Percentiles rank a stretch among this genome's conserved stretches.
These are phyloP conservation scores for Geotrichum carabidarum DNA, from an alignment of 1,139 yeast species.

Conservation along the genomic window DNA sequence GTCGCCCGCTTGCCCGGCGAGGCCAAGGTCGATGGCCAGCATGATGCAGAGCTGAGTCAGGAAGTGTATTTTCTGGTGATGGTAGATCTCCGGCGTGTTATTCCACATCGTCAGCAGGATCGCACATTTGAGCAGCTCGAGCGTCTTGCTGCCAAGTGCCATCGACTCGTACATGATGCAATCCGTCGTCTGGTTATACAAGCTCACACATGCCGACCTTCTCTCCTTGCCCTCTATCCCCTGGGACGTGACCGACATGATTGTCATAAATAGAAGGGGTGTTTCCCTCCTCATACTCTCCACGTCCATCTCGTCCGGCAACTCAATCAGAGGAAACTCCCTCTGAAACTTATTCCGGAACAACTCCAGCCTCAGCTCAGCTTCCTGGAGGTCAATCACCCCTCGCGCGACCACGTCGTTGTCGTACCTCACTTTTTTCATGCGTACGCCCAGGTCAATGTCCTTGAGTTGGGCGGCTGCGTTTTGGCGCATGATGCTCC, in stretches of 20 bases:
- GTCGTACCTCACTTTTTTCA: conserved; percentile 26
- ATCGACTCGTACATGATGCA: conserved; percentile 58
- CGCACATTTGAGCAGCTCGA: conserved; percentile 61
- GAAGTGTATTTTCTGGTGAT: conserved; percentile 70
- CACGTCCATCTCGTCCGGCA: conserved; percentile 44
- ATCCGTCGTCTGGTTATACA: conserved; percentile 28
- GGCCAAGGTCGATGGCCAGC: conserved; percentile 70
- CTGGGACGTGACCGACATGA: conserved; percentile 46
- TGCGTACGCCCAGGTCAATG: conserved; percentile 22
- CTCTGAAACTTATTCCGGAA: conserved; percentile 31
- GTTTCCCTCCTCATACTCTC: conserved; percentile 45
- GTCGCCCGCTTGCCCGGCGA: conserved; percentile 41
- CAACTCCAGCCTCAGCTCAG: conserved; percentile 30
- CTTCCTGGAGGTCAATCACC: conserved; percentile 33
- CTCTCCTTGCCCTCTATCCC: conserved; percentile 15
- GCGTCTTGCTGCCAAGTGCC: conserved; percentile 65
- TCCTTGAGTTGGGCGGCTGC: conserved; percentile 29
- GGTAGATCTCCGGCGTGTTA: conserved; percentile 75
- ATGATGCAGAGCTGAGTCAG: conserved; percentile 62
- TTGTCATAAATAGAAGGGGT: conserved; percentile 46
- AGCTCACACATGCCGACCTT: conserved; percentile 1
- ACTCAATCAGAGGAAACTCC: conserved; percentile 50
- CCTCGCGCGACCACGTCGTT: conserved; percentile 35
- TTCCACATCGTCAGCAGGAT: conserved; percentile 70
- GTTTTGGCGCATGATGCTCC: conserved; percentile 32